Percentiles rank a stretch among this genome's conserved stretches.
phyloP scores from a whole-genome alignment of 305 asterid genomes.

The Fraxinus sp. region DNA sequence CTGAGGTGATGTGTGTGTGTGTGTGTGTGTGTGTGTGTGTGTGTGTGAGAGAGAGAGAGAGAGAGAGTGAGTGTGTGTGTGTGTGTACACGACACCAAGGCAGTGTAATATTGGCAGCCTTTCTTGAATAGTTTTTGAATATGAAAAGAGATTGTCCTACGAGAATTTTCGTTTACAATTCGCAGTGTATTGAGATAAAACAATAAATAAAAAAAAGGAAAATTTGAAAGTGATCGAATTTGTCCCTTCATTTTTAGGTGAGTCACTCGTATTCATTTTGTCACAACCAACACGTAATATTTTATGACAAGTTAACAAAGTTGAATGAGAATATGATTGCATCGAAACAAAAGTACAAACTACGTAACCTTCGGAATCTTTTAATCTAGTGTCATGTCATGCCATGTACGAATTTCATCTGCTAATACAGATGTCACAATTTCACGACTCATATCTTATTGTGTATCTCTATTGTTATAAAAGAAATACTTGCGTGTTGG shows the following conservation, averaged over 20 bases:
- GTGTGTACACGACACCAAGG: background rate
- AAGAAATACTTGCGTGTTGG: background rate
- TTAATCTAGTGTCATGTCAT: background rate
- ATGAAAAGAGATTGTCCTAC: background rate
- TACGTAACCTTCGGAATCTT: background rate
- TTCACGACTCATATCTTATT: background rate
- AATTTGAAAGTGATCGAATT: background rate
- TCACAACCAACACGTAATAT: background rate
- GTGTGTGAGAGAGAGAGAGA: too few relatives aligned
- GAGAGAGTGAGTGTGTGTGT: too few relatives aligned
- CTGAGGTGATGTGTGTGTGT: too few relatives aligned
- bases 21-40: too few relatives aligned
- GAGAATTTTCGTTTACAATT: slow-evolving; percentile 3
- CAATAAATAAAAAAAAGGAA: background rate
- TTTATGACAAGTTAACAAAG: background rate
- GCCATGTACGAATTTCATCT: background rate
- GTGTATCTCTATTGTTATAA: background rate
- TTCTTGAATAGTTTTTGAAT: background rate
- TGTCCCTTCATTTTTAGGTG: background rate
- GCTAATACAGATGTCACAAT: background rate
- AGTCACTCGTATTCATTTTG: background rate
- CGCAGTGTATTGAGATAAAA: background rate
- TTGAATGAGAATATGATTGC: background rate
- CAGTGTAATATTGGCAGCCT: too few relatives aligned
- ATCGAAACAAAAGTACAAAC: background rate